These are phyloP conservation scores for Butyriboletus loyo DNA, from an alignment of 768 basidiomycete species.

Conservation along the genomic window DNA sequence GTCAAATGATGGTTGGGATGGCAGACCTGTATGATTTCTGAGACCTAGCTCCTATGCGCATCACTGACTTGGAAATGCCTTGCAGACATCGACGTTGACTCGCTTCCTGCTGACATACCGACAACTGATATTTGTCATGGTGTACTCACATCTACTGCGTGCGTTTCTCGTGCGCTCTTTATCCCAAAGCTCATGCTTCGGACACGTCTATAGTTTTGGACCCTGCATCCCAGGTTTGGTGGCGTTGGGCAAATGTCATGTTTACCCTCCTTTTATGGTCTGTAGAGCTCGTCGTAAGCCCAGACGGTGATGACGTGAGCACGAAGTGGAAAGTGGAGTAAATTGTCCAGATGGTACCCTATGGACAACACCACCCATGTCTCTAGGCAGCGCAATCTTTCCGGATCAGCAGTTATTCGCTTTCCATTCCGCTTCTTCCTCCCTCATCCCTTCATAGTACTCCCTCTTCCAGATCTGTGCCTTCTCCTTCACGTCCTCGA, in stretches of 20 bases:
- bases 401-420: slow-evolving; percentile 41
- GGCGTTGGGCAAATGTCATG: slow-evolving; percentile 90
- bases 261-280: slow-evolving; percentile 83
- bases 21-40: slow-evolving; percentile 55
- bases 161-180: slow-evolving; percentile 30
- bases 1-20: slow-evolving; percentile 61
- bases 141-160: slow-evolving; percentile 85
- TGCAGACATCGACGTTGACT: slow-evolving; percentile 73
- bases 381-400: slow-evolving; percentile 2
- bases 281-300: slow-evolving; percentile 74
- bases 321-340: slow-evolving; percentile 78
- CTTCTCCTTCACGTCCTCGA: slow-evolving; percentile 82
- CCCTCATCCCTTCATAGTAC: slow-evolving; percentile 69
- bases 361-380: slow-evolving; percentile 5
- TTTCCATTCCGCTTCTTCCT: slow-evolving; percentile 69
- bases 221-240: slow-evolving; percentile 90
- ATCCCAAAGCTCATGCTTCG: background rate
- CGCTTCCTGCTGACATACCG: slow-evolving; percentile 76
- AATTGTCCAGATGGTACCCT: slow-evolving; percentile 8
- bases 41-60: background rate
- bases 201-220: slow-evolving; percentile 60
- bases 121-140: slow-evolving; percentile 80
- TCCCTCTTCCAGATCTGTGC: slow-evolving; percentile 93
- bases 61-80: slow-evolving; percentile 10
- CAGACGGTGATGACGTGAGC: slow-evolving; percentile 64